These are phyloP conservation scores for Evansstolkia leycettana DNA, from an alignment of 495 filamentous ascomycete genomes.

Conservation along the genomic window DNA sequence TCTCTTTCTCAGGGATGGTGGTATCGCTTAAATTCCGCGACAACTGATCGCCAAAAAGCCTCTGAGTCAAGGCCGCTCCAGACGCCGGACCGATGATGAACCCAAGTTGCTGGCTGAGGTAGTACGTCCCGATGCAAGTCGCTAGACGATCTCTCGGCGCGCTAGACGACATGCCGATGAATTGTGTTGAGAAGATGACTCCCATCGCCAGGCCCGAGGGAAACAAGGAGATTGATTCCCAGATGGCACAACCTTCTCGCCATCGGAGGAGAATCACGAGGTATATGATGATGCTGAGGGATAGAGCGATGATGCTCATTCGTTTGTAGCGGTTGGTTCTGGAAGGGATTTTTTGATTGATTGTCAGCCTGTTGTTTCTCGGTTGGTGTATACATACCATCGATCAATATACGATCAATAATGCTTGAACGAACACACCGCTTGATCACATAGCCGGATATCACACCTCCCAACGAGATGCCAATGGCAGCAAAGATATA, in stretches of 20 bases:
- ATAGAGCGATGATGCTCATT: slow-evolving; percentile 9
- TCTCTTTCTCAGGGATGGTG: slow-evolving; percentile 3
- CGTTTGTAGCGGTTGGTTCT: slow-evolving; percentile 18
- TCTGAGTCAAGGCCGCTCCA: slow-evolving; percentile 13
- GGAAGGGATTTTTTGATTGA: too few relatives aligned
- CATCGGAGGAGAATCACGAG: slow-evolving; percentile 16
- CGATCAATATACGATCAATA: too few relatives aligned
- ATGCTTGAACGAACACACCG: too few relatives aligned
- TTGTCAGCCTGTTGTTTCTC: too few relatives aligned
- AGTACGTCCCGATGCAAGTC: slow-evolving; percentile 19
- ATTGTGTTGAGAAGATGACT: slow-evolving; percentile 16
- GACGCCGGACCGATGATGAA: slow-evolving; percentile 17
- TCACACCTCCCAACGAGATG: slow-evolving; percentile 10
- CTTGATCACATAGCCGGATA: slow-evolving; percentile 17
- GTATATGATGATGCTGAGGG: slow-evolving; percentile 6
- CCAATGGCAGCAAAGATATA: slow-evolving; percentile 7
- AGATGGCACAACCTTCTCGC: slow-evolving; percentile 11
- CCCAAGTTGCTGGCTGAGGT: slow-evolving; percentile 23
- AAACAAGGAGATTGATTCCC: slow-evolving; percentile 11
- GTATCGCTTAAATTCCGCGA: slow-evolving; percentile 3
- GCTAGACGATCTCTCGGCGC: slow-evolving; percentile 12
- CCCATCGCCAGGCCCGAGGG: slow-evolving; percentile 13
- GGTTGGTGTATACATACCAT: too few relatives aligned
- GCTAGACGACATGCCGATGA: slow-evolving; percentile 16
- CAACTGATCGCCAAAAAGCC: slow-evolving; percentile 10